phyloP scores from a whole-genome alignment of 1,284 basidiomycete species.

The Mycosarcoma mackinlayi region DNA sequence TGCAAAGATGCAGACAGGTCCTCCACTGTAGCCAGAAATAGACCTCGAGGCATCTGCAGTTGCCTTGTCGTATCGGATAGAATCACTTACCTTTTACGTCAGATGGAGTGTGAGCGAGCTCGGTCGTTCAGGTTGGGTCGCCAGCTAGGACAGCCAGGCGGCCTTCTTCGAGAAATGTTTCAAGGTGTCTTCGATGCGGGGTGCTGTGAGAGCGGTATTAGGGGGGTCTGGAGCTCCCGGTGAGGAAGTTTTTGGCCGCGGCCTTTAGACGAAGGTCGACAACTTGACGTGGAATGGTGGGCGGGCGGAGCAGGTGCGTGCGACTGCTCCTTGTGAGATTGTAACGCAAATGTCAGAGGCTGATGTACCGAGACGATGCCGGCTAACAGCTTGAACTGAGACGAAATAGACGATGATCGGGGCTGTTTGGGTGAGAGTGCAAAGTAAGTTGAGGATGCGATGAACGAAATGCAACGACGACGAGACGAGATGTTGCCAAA shows the following conservation, averaged over 20 bases:
- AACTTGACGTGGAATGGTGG: slow-evolving; percentile 55
- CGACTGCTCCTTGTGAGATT: slow-evolving; percentile 36
- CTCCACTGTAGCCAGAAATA: not conserved
- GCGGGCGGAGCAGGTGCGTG: slow-evolving; percentile 39
- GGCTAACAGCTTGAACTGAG: slow-evolving; percentile 27
- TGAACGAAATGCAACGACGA: no score
- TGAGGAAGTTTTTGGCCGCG: slow-evolving; percentile 56
- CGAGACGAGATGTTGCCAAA: no score
- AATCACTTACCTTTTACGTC: slow-evolving; percentile 22
- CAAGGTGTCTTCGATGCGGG: slow-evolving; percentile 43
- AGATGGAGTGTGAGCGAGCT: slow-evolving; percentile 9
- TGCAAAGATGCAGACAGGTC: no score
- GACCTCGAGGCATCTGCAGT: not conserved
- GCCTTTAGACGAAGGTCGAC: slow-evolving; percentile 52
- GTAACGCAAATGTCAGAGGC: slow-evolving; percentile 21
- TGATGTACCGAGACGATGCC: slow-evolving; percentile 23
- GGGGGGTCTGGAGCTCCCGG: slow-evolving; percentile 50
- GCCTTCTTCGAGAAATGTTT: slow-evolving; percentile 34
- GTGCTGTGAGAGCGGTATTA: slow-evolving; percentile 37
- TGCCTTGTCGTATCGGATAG: not conserved
- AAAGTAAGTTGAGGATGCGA: not conserved
- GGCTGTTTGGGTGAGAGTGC: not conserved
- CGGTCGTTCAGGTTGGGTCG: slow-evolving; percentile 47
- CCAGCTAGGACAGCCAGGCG: slow-evolving; percentile 53
- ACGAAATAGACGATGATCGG: not conserved